Base-by-base conservation (phyloP, 2,329 filamentous ascomycete species). In the Aspergillus nomiae region DNA sequence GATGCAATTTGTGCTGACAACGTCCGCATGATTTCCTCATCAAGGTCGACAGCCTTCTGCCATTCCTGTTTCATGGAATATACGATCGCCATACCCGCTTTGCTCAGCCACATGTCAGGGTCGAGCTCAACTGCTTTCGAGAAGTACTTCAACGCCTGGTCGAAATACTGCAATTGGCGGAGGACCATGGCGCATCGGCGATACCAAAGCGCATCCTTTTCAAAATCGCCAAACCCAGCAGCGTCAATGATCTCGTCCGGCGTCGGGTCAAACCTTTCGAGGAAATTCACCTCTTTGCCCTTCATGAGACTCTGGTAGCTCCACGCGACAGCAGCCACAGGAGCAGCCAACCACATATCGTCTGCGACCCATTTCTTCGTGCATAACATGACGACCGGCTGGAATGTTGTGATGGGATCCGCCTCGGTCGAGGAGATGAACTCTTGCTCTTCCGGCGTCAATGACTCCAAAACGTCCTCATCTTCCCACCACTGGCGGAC, bases 1-100 rank as follows among this genome's bases (percentile, higher is more conserved):
- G 67, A 63, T 63, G 19, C 65, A 59, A 51, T 66, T 61, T 28
- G 62, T 64, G 54, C 63, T 56, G n/a, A 65, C 32, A 36, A 28
- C 30, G 67, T 58, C 56, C 64, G 58, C 19, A 67, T 58, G 12
- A 56, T 51, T 59, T 66, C 60, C 26, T 59, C 59, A 41, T 72
- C 69, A 11, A 71, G 53, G 24, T 69, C 69, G 43, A 62, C 43
- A 2, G 69, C 65, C 32, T 74, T 59, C 8, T 51, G n/a, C 50
- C 55, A 65, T 26, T 65, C 38, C 8, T 26, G 6, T 12, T 28
- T 16, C 12, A 6, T 2, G 5, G 16, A 5, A 38, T 63, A 59
- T 26, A 58, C 53, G 1, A 24, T 46, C 11, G 63, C 61, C 48
- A 63, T 63, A 0, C 55, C 61, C 2, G 48, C 32, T 24, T 53